Base-by-base conservation (phyloP, 495 filamentous ascomycete species). In the Aspergillus ellipticus region DNA sequence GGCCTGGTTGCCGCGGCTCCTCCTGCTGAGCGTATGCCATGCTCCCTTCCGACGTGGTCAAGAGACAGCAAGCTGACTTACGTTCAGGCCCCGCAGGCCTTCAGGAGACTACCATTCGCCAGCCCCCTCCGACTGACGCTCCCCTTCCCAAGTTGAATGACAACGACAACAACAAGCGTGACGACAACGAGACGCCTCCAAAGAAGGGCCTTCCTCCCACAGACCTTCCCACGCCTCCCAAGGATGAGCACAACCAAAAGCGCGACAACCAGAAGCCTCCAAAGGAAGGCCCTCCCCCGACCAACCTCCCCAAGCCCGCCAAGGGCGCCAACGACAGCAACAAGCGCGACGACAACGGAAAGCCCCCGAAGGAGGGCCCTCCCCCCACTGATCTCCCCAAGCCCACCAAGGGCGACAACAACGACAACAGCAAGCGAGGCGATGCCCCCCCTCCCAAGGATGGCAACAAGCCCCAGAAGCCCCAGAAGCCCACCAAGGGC, bases 1-100 rank as follows among this genome's bases (percentile, higher is more conserved):
- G 55, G 59, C 51, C 51, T 62, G 7, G 59, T 58, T 35, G 55
- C 59, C 11, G 59, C 45, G 15, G 59, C 59, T 53, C 59, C 59
- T 55, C 59, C 55, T 33, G 55, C 51, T 39, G 51, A 50, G 2
- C 51, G 59, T 56, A 59, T 46, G 33, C 47, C 6, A 49, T 15
- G 35, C 13, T 15, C n/a, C 4, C 16, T n/a, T 26, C 17, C n/a
- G 33, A 26, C 17, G 1, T 10, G 29, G 7, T 21, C 31, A n/a
- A 20, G 2, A 39, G 13, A 39, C 20, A 9, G 15, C 11, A 20
- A 21, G n/a, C 28, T 42, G 19, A 52, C 16, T 43, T 11, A 21
- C 20, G 20, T 20, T 37, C 31, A 60, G 53, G 48, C 31, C 55
- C 59, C 4, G 26, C 51, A 5, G 59, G 55, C 35, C 39, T 62